Base-by-base conservation (phyloP, 2,329 filamentous ascomycete genomes). In the Pseudogymnoascus sp. region DNA sequence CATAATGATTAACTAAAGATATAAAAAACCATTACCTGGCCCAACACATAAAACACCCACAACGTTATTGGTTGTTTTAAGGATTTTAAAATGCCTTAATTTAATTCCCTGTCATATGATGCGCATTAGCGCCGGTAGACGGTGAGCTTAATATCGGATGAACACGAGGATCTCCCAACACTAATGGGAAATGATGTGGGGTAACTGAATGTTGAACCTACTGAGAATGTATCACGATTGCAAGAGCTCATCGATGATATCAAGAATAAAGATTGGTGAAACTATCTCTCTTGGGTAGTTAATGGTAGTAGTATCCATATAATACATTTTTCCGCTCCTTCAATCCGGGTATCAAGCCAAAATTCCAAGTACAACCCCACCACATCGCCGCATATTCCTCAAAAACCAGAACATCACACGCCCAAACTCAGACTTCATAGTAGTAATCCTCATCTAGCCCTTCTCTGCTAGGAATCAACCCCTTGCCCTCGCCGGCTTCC, bases 371-470 rank as follows among this genome's bases (percentile, higher is more conserved):
- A 61, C 37, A 43, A 61, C 38, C 60, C 60, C 29, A 7, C 39
- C 21, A 49, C 38, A 33, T 52, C 52, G 43, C 49, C 59, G 21
- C 29, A 55, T 55, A 21, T 55, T 12, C 45, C 10, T 55, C 49
- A 29, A 33, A 55, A 55, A 55, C 12, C 29, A 55, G 29, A 55
- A 55, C 49, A 6, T 8, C 1, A 37, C 43, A 19, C 26, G 16
- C 16, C 6, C 29, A 59, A 31, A 19, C 38, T 77, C 68, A 89
- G 45, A 90, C 81, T 74, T 93, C 90, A 77, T 95, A 97, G 76
- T 89, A 97, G 74, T 95, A 99, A 73, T 97, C 89, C 67, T 96
- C 91, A 73, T 96, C 91, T 67, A 97, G 74, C 0, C 90, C 92
- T 69, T 94, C 89, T 61, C 94, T 80, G 70, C 86, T 89, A 2